Evolutionary conservation across 2,329 filamentous ascomycete species (phyloP), one percentile per base, ranked within the genome.

Genomic region (Venturia effusa): DNA sequence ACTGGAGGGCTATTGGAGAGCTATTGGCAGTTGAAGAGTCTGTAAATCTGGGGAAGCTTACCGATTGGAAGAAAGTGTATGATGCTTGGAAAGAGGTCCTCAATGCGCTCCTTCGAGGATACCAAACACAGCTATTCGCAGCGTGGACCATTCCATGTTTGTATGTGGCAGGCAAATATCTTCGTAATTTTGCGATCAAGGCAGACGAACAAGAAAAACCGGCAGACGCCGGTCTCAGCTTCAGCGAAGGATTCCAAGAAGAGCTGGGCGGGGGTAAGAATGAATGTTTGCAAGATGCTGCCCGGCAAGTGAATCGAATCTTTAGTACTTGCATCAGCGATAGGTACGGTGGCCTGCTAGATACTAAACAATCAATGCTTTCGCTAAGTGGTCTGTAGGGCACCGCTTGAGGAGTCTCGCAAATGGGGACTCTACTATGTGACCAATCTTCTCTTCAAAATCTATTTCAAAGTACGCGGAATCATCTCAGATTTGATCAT

Each of bases 351-450:
- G 61, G 22, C 3, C 59, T 51, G 60, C 41, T 57, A 60, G 41
- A 39, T 64, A 62, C 51, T 34, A 22, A 57, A 34, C 32, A 30
- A 64, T 41, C 39, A 40, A 51, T 40, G 11, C 32, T 34, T 62
- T 64, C 68, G 60, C 64, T 61, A 32, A 41, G 40, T 32, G 10
- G 55, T 0, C 13, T 41, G 63, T 70, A 93, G 90, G 75, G 89
- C 89, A 66, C 86, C 89, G 17, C 79, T 97, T 55, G 86, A 92
- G 71, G 89, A 96, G 70, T 97, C 93, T 10, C 86, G 94, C 63
- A 99, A 97, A 83, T 99, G 94, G 94, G 95, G 91, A 7, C 89
- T 96, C 59, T 99, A 99, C 78, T 92, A 92, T 74, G 88, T 93
- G 68, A 91, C 92, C 71, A 97, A 96, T 72, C 83, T 99, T 8